phyloP scores from a whole-genome alignment of 192 early-diverging fungal genomes.

The Entomortierella beljakovae region DNA sequence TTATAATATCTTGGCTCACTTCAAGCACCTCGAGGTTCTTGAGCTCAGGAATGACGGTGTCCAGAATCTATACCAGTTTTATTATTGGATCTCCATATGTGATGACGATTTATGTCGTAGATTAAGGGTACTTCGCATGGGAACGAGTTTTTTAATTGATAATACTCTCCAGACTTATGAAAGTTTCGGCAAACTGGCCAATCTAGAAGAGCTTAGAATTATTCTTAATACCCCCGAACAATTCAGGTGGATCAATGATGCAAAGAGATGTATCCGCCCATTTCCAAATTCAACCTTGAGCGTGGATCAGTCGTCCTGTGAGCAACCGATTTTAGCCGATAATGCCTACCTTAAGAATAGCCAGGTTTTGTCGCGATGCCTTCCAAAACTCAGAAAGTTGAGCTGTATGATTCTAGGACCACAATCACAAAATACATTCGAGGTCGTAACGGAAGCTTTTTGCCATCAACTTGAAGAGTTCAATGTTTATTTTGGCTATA shows the following conservation, averaged over 20 bases:
- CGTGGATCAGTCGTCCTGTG: no score
- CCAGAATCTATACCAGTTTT: no score
- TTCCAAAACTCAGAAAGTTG: conserved; percentile 20
- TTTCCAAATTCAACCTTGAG: no score
- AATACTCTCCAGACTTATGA: neutral
- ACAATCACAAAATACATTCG: neutral
- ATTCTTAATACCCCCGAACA: neutral
- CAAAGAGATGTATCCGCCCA: neutral
- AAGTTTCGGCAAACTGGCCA: conserved; percentile 3
- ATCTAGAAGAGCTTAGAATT: conserved; percentile 20
- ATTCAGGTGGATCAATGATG: conserved; percentile 21
- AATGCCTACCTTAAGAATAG: neutral
- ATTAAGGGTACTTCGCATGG: conserved; percentile 16
- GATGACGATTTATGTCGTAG: conserved; percentile 5
- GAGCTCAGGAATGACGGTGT: neutral
- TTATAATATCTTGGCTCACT: neutral
- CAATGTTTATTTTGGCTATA: neutral
- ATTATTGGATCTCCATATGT: conserved; percentile 3
- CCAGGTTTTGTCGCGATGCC: neutral
- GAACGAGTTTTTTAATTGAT: neutral
- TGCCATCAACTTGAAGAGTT: conserved; percentile 24
- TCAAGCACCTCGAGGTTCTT: conserved; percentile 21
- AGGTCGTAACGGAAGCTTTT: conserved; percentile 2
- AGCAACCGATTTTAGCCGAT: no score
- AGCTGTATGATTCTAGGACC: neutral